Percentiles rank a stretch among this genome's conserved stretches.
These are phyloP conservation scores for Eimeria mitis DNA, from an alignment of 169 alveolate genomes.

Conservation along the genomic window DNA sequence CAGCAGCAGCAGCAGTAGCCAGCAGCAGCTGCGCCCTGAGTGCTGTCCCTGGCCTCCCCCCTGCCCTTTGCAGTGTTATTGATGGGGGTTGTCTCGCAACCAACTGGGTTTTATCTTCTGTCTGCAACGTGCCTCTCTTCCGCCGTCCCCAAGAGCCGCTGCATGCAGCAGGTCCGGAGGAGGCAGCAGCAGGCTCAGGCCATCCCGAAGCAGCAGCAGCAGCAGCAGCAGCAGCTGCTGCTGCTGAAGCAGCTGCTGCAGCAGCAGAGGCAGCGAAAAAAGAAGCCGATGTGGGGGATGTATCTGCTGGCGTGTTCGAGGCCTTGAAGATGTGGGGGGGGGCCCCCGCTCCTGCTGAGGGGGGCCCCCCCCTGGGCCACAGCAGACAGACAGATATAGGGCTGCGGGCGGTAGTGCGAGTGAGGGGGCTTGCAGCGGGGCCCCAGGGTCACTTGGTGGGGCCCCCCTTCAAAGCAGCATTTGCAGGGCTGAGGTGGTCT, in stretches of 20 bases:
- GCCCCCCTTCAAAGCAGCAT: slow-evolving; percentile 1
- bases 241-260: slow-evolving; percentile 1
- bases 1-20: slow-evolving; percentile 18
- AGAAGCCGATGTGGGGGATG: background rate
- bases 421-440: slow-evolving; percentile 1
- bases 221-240: background rate
- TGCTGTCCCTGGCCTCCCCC: slow-evolving; percentile 14
- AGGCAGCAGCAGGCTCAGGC: background rate
- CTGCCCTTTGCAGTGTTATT: slow-evolving; percentile 3
- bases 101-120: background rate
- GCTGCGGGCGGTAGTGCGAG: background rate
- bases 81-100: slow-evolving; percentile 5
- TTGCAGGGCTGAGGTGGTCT: slow-evolving; percentile 1
- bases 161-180: background rate
- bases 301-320: background rate
- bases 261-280: background rate
- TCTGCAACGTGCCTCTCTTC: slow-evolving; percentile 10
- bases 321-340: background rate
- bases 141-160: background rate
- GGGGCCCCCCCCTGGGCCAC: background rate
- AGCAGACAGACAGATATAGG: slow-evolving; percentile 8
- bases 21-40: slow-evolving; percentile 37
- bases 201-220: background rate
- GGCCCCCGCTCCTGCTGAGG: background rate
- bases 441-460: slow-evolving; percentile 26